A percentile compares a stretch with the other conserved stretches of the same genome.
phyloP scores from a whole-genome alignment of 352 stramenopile species.

The Pythium catenulatum region DNA sequence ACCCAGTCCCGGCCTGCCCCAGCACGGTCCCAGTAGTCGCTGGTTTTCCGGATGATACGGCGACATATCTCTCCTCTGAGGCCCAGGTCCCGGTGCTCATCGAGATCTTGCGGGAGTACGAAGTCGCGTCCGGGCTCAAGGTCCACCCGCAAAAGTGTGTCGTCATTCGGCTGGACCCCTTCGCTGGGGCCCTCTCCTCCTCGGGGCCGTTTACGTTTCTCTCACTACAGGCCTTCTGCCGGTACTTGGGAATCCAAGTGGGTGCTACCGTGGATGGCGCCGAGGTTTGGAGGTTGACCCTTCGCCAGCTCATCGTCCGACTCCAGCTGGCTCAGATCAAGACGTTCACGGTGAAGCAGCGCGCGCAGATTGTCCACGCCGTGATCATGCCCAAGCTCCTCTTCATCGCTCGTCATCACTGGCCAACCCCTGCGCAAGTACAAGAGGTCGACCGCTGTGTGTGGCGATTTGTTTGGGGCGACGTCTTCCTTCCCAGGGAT shows the following conservation, averaged over 20 bases:
- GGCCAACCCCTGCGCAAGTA: neutral
- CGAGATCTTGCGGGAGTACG: neutral
- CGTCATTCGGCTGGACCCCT: neutral
- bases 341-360: conserved; percentile 1
- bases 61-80: neutral
- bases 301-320: neutral
- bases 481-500: too few species aligned
- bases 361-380: neutral
- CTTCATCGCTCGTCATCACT: conserved; percentile 20
- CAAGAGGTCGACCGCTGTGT: neutral
- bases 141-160: neutral
- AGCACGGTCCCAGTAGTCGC: neutral
- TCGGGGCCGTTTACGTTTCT: neutral
- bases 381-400: conserved; percentile 31
- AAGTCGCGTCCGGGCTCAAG: neutral
- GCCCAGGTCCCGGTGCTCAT: neutral
- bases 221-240: neutral
- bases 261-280: neutral
- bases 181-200: neutral
- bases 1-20: neutral
- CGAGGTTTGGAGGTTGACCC: neutral
- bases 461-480: conserved; percentile 12
- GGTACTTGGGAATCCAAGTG: conserved; percentile 31
- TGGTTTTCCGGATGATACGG: conserved; percentile 38
- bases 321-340: conserved; percentile 10